Evolutionary conservation across 169 alveolate genomes (phyloP), one percentile per base, ranked within the genome.

Genomic region (Nephromyces sp.): DNA sequence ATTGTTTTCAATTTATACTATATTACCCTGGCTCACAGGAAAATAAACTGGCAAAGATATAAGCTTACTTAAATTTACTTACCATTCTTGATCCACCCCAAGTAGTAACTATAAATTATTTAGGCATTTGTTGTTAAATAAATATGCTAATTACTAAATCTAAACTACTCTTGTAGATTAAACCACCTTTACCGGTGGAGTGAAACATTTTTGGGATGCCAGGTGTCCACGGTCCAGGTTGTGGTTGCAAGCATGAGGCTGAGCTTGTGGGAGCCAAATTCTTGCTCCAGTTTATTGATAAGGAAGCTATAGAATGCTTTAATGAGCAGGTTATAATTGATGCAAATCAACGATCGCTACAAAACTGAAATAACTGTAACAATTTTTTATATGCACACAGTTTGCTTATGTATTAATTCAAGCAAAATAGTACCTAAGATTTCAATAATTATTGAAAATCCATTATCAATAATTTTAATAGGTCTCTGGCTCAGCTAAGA

Each of bases 211-310:
- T n/a, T 21, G 68, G 66, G 35, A 87, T 87, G 92, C 82, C 90
- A 5, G 85, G 89, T 8, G 75, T 64, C 29, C 92, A 87, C 52
- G 88, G 87, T 57, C 78, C 73, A 43, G 87, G 86, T 24, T 87
- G 92, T 63, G 86, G 84, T 71, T 87, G 92, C 51, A 75, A 70
- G 79, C 80, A 73, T 1, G 85, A 84, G 68, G 79, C 74, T 35
- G 91, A 77, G 24, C 61, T 85, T 34, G 62, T 30, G 6, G 86
- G 87, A 0, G 91, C 85, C 0, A 84, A 84, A 34, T 86, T 82
- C 32, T 68, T 87, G 70, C 78, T 82, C 61, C 71, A 82, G 30
- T 78, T 71, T 64, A 87, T 87, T 61, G 76, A 82, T 34, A 15
- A 30, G 1, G 92, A 87, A 15, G 77, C 80, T 32, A 81, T 87